These are phyloP conservation scores for Emergomyces africanus DNA, from an alignment of 2,329 filamentous ascomycete species.

Conservation along the genomic window DNA sequence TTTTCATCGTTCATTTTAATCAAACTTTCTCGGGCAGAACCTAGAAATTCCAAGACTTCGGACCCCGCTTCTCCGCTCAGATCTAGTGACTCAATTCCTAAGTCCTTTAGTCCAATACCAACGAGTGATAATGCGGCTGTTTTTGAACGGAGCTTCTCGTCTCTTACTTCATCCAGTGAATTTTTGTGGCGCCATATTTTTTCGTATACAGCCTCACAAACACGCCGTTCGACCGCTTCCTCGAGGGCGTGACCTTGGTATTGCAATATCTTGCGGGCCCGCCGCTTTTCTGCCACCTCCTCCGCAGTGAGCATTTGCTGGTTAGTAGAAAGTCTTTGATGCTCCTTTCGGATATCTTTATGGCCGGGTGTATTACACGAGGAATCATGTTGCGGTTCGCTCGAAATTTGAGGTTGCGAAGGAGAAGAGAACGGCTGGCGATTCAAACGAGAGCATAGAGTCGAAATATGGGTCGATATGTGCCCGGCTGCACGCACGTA, in stretches of 20 bases:
- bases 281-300: conserved; percentile 70
- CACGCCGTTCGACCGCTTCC: conserved; percentile 77
- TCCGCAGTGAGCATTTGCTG: conserved; percentile 86
- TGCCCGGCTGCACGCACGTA: conserved; percentile 69
- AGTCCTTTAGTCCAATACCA: conserved; percentile 73
- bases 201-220: conserved; percentile 74
- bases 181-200: conserved; percentile 83
- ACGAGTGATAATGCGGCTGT: conserved; percentile 84
- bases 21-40: conserved; percentile 57
- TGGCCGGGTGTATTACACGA: conserved; percentile 41
- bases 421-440: conserved; percentile 50
- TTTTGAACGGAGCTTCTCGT: conserved; percentile 88
- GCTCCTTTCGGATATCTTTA: conserved; percentile 30
- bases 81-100: conserved; percentile 62
- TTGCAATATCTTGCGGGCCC: conserved; percentile 64
- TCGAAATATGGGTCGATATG: conserved; percentile 75
- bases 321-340: conserved; percentile 32
- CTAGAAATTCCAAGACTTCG: conserved; percentile 61
- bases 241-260: conserved; percentile 65
- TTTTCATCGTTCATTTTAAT: conserved; percentile 73
- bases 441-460: conserved; percentile 60
- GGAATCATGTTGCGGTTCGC: conserved; percentile 43
- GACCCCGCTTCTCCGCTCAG: conserved; percentile 47
- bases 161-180: conserved; percentile 86
- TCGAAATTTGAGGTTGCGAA: conserved; percentile 42